Conservation (phyloP, 1,139 yeast species). For the Casaregolazyma lundiana region DNA sequence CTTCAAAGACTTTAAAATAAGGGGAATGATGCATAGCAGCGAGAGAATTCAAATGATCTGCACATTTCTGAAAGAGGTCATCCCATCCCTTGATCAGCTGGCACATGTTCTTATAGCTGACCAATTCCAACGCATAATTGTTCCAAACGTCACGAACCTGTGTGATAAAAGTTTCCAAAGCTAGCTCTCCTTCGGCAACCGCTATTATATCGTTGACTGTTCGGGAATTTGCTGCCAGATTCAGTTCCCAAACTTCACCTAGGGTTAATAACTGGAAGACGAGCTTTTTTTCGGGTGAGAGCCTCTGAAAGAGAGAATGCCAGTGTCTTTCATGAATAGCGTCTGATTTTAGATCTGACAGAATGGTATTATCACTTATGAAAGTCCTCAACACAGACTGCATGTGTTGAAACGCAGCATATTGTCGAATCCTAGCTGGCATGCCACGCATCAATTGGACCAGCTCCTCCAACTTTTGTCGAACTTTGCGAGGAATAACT, state of each 20-base stretch:
- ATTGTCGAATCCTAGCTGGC: constrained; percentile 61
- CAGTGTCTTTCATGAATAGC: constrained; percentile 68
- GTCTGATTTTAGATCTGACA: constrained; percentile 53
- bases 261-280: constrained; percentile 37
- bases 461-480: constrained; percentile 50
- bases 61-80: constrained; percentile 51
- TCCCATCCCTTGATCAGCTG: constrained; percentile 70
- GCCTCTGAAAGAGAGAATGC: constrained; percentile 44
- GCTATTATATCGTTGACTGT: constrained; percentile 48
- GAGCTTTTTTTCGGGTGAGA: constrained; percentile 20
- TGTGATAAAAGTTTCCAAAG: constrained; percentile 53
- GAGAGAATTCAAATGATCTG: constrained; percentile 58
- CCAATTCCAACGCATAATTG: constrained; percentile 47
- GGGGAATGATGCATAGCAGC: constrained; percentile 71
- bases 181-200: constrained; percentile 70
- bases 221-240: constrained; percentile 45
- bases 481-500: constrained; percentile 45
- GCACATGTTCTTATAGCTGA: constrained; percentile 50
- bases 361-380: constrained; percentile 38
- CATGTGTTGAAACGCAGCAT: constrained; percentile 62
- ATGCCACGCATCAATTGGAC: constrained; percentile 45
- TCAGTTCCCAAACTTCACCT: constrained; percentile 60
- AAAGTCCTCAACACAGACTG: constrained; percentile 44
- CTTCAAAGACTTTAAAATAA: constrained; percentile 58
- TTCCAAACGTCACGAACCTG: constrained; percentile 42